Conservation (phyloP, 1,284 basidiomycete genomes). For the Taiwanofungus camphoratus region DNA sequence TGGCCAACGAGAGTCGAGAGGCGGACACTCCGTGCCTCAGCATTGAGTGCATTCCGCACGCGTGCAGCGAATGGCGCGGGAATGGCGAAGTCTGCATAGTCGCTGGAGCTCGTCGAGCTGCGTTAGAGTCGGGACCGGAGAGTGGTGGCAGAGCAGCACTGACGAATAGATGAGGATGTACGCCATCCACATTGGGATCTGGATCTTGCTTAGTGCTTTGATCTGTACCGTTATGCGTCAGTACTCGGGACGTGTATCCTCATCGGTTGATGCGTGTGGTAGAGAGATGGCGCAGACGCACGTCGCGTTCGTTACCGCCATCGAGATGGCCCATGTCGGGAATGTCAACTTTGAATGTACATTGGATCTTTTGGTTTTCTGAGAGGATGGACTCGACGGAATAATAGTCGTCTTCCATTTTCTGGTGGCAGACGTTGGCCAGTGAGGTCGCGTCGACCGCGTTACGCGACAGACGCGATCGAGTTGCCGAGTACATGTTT, state of each 20-base stretch:
- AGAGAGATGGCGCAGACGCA: slow-evolving; percentile 30
- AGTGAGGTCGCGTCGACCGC: too few species aligned
- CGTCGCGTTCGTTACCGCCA: slow-evolving; percentile 77
- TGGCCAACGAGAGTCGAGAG: slow-evolving; percentile 77
- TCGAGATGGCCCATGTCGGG: slow-evolving; percentile 83
- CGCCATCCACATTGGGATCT: slow-evolving; percentile 84
- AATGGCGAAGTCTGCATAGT: slow-evolving; percentile 82
- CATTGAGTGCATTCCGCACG: slow-evolving; percentile 80
- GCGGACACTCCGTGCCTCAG: slow-evolving; percentile 76
- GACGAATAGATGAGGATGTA: slow-evolving; percentile 80
- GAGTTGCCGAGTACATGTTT: neutral
- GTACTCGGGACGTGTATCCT: slow-evolving; percentile 4
- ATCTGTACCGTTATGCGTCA: slow-evolving; percentile 43
- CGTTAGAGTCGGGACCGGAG: slow-evolving; percentile 11
- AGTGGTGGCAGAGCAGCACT: slow-evolving; percentile 44
- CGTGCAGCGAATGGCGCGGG: slow-evolving; percentile 70
- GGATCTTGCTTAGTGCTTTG: slow-evolving; percentile 63
- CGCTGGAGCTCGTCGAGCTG: slow-evolving; percentile 35
- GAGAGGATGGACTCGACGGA: slow-evolving; percentile 84
- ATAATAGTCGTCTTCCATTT: slow-evolving; percentile 87
- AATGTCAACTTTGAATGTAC: slow-evolving; percentile 83
- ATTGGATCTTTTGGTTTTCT: slow-evolving; percentile 90
- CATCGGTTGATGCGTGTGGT: neutral
- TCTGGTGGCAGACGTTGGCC: neutral
- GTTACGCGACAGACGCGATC: neutral